Evolutionary conservation across 331 rosid genomes (phyloP), one percentile per base, ranked within the genome.

Genomic region (Spiraea crenata): DNA sequence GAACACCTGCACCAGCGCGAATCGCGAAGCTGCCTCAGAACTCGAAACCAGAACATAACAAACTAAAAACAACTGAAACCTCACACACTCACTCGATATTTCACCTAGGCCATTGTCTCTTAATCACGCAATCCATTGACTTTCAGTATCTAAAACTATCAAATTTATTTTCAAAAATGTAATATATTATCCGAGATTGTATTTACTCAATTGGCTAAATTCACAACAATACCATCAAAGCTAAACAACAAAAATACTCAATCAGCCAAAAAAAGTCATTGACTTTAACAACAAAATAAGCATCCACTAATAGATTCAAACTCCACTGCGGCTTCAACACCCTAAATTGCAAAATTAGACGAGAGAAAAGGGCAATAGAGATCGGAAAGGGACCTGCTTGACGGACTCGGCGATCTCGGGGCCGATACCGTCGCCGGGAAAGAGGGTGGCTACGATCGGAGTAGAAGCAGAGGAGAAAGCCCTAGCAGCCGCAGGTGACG

Each of bases 391-490:
- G 56, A 92, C 96, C 96, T 93, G 82, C 75, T 90, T 93, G 79
- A 93, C 96, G 74, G 98, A 88, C 19, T 90, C 92, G 51, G 97
- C 80, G 79, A 93, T 93, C 87, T 93, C 97, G 54, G 98, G 98
- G 41, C 98, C 98, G 52, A 93, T 93, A 40, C 98, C 98, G 74
- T 93, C 97, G 69, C 98, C 96, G 67, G 97, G 98, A 75, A 93
- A 90, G 75, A 90, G 97, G 70, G 98, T 93, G 70, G 93, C 98
- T 0, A 78, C 83, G 85, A 93, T 93, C 80, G 90, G 82, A 67
- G 85, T 51, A 56, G 89, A 39, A 7, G 63, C 70, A 45, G 96
- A 85, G 31, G 91, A 90, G 85, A 88, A 90, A 37, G 71, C 31
- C 77, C 90, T 77, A 56, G 83, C 63, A 0, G 64, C 38, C 10